Evolutionary conservation across 257 asterid species (phyloP).

Genomic region (Solanum sejunctum): DNA sequence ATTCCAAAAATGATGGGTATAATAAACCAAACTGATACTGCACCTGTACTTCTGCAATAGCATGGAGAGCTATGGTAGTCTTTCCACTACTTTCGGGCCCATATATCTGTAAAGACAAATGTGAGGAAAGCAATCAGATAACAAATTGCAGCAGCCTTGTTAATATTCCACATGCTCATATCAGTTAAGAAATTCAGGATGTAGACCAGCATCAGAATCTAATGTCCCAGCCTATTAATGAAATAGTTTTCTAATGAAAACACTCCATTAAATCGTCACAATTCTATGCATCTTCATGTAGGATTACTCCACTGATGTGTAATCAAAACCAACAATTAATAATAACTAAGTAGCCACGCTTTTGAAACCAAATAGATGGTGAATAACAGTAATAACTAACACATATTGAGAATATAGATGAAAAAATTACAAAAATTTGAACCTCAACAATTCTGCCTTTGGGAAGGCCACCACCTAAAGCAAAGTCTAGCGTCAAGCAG

Average conservation of each 20-base stretch:
- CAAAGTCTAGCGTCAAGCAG: slow-evolving; percentile 83
- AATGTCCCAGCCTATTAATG: background rate
- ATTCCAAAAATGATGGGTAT: background rate
- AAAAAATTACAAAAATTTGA: background rate
- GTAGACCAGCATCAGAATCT: background rate
- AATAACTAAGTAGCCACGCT: background rate
- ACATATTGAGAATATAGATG: background rate
- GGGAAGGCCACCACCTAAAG: slow-evolving; percentile 97
- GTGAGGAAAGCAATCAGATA: background rate
- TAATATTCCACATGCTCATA: background rate
- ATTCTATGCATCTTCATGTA: background rate
- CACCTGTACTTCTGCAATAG: slow-evolving; percentile 99
- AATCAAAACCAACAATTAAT: background rate
- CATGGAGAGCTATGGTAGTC: slow-evolving; percentile 97
- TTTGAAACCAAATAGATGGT: background rate
- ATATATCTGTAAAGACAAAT: slow-evolving; percentile 45
- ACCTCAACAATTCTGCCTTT: slow-evolving; percentile 98
- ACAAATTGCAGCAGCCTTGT: background rate
- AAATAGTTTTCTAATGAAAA: background rate
- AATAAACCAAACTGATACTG: slow-evolving; percentile 36
- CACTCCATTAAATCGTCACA: background rate
- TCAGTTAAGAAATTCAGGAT: background rate
- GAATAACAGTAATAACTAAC: background rate
- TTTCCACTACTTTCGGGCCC: slow-evolving; percentile 99
- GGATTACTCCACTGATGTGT: background rate